These are phyloP conservation scores for Puccinia triticina DNA, from an alignment of 1,284 basidiomycete species.

Conservation along the genomic window DNA sequence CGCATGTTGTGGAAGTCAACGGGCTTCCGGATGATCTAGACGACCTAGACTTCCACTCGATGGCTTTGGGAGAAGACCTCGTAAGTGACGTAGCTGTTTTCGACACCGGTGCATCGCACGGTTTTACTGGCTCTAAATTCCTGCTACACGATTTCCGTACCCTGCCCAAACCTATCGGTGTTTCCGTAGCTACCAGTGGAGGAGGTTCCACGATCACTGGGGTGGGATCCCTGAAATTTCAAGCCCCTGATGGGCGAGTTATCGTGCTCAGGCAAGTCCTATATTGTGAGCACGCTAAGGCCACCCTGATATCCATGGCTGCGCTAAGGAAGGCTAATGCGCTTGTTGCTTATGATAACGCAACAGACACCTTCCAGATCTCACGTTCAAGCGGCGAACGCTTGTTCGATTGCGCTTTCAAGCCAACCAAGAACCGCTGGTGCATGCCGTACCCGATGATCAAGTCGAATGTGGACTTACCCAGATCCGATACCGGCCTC, in stretches of 20 bases:
- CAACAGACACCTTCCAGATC: neutral
- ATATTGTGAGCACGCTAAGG: neutral
- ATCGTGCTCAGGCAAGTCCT: neutral
- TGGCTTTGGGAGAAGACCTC: neutral
- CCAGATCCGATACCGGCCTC: no score
- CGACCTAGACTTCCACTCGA: neutral
- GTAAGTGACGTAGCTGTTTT: neutral
- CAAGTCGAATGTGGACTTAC: neutral
- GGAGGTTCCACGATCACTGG: neutral
- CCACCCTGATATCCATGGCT: constrained; percentile 2
- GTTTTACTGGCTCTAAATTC: no score
- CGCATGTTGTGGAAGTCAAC: neutral
- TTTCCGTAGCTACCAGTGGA: neutral
- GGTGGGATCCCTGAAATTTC: neutral
- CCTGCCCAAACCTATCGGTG: no score
- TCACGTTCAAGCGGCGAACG: neutral
- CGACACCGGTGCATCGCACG: neutral
- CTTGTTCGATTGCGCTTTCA: neutral
- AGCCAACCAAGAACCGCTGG: neutral
- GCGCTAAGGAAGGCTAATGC: neutral
- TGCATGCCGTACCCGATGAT: neutral
- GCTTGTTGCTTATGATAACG: neutral
- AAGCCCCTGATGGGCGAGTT: neutral
- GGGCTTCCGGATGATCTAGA: neutral
- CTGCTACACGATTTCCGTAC: no score